Base-by-base conservation (phyloP, 106 monocot genomes). In the Vanilla planifolia region DNA sequence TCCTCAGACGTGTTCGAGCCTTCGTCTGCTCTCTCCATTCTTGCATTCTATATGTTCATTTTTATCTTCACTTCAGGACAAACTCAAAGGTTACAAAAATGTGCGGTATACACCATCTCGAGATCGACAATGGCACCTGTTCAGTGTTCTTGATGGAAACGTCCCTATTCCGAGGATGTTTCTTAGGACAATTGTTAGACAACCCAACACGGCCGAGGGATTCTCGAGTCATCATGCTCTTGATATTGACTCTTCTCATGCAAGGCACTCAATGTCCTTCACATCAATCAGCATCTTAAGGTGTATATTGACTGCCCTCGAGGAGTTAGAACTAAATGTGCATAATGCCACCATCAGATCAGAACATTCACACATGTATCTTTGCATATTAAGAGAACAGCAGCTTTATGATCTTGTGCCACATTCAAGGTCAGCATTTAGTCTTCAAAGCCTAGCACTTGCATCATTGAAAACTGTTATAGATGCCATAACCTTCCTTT, bases 61-160 rank as follows among this genome's bases (percentile, higher is more conserved):
- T 17, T 25, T 74, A 8, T 56, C 13, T 43, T 34, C 14, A 32
- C 21, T 64, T 17, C 71, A 98, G 92, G 79, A 82, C 39, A 98
- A 98, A 64, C 71, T 98, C 25, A 92, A 98, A 63, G 98, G 81
- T 26, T 98, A 82, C 44, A 69, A 64, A 40, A 92, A 77, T 48
- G 71, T 98, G 45, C 77, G 88, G 52, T 92, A 98, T 66, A 98
- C 84, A 28, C 88, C 98, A 48, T 98, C 98, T 51, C 72, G 98
- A 6, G 98, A 98, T 67, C 78, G 98, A 6, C 98, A 98, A 63
- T 98, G 98, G 98, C 98, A 92, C 68, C 62, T 92, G 32, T 98
- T 92, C 71, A 88, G 81, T 19, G 82, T 92, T 45, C 42, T 59
- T 20, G 98, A 98, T 41, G 53, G 46, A 40, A 91, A 79, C 33